A percentile compares a stretch with the other conserved stretches of the same genome.
These are phyloP conservation scores for Paramecium bursaria DNA, from an alignment of 73 alveolate species.

Conservation along the genomic window DNA sequence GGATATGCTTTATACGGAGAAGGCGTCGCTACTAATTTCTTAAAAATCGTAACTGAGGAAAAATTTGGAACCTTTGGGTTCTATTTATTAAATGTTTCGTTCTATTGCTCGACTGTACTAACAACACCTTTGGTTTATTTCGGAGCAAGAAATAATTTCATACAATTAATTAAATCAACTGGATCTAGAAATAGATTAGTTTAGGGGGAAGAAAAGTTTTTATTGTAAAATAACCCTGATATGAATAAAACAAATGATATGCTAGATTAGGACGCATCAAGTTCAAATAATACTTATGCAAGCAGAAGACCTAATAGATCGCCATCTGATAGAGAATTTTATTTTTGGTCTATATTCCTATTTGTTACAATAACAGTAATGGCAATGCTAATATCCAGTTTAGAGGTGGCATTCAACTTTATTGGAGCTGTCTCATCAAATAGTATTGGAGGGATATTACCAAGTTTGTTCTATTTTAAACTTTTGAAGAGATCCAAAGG, in stretches of 20 bases:
- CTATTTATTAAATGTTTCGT: conserved; percentile 13
- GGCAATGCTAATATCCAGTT: not conserved
- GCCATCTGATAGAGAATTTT: not conserved
- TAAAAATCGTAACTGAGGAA: not conserved
- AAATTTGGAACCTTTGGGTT: not conserved
- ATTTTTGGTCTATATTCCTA: conserved; percentile 32
- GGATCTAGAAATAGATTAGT: no score
- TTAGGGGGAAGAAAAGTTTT: no score
- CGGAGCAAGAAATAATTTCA: conserved; percentile 55
- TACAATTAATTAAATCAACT: conserved; percentile 6
- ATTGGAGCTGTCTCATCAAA: conserved; percentile 45
- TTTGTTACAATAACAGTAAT: conserved; percentile 1
- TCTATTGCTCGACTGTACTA: conserved; percentile 27
- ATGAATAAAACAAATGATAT: no score
- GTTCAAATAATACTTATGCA: no score
- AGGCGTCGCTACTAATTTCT: conserved; percentile 5
- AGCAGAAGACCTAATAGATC: no score
- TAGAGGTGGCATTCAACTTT: conserved; percentile 52
- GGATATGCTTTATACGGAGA: conserved; percentile 54
- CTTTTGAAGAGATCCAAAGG: not conserved
- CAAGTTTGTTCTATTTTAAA: conserved; percentile 24
- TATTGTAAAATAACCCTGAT: no score
- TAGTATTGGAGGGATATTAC: conserved; percentile 52
- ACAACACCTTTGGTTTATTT: conserved; percentile 39
- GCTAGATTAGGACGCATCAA: no score